phyloP scores from a whole-genome alignment of 139 green algal genomes.

The Tetradesmus lagerheimii region DNA sequence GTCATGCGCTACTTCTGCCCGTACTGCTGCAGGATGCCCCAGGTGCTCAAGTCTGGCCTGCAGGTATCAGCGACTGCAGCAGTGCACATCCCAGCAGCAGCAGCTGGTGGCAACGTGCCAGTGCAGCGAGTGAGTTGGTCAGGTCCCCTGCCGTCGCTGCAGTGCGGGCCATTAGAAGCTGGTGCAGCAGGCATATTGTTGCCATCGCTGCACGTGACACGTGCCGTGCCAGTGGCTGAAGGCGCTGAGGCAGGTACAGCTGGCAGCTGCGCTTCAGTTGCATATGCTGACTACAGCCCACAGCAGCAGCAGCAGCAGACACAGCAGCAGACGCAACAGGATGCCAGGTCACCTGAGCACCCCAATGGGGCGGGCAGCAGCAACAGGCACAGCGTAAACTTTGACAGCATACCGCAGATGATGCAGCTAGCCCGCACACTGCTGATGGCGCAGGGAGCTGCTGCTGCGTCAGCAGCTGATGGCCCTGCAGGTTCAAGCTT shows the following conservation, averaged over 20 bases:
- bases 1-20: background rate
- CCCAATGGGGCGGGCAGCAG: background rate
- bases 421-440: background rate
- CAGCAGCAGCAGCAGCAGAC: conserved; percentile 17
- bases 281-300: background rate
- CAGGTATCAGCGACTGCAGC: background rate
- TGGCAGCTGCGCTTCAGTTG: background rate
- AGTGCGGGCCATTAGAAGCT: background rate
- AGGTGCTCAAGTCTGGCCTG: background rate
- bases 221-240: background rate
- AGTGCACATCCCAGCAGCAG: background rate
- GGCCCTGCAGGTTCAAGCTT: background rate
- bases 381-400: conserved; percentile 6
- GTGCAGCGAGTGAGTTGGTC: background rate
- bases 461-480: background rate
- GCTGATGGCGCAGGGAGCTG: background rate
- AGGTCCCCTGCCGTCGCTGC: background rate
- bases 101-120: no score
- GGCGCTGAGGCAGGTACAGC: background rate
- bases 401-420: conserved; percentile 16
- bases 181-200: background rate
- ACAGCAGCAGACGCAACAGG: background rate
- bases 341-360: background rate
- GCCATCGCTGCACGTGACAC: background rate
- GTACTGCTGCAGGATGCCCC: background rate